Conservation (phyloP, 352 stramenopile species). For the Phytophthora cactorum region DNA sequence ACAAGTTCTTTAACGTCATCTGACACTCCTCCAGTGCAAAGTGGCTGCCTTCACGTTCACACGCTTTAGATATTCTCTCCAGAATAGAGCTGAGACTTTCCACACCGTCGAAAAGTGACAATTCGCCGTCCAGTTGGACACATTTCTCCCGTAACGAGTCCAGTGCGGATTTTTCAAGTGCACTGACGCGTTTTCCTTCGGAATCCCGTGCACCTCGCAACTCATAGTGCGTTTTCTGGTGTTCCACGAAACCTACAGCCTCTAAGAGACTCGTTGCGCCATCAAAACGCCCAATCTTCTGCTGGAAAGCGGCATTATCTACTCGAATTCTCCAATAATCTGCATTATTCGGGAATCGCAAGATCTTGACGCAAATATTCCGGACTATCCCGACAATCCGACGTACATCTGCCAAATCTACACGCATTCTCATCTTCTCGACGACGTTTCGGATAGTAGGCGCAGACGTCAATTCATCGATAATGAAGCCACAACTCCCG, state of each 20-base stretch:
- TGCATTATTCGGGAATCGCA: conserved; percentile 74
- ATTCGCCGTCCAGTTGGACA: conserved; percentile 57
- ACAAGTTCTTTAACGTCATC: conserved; percentile 40
- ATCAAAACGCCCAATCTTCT: conserved; percentile 70
- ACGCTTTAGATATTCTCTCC: conserved; percentile 46
- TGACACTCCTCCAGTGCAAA: conserved; percentile 61
- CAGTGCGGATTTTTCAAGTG: conserved; percentile 49
- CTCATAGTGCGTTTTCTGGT: conserved; percentile 63
- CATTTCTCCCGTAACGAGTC: conserved; percentile 57
- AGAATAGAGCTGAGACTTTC: conserved; percentile 69
- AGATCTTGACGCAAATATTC: conserved; percentile 69
- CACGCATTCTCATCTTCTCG: conserved; percentile 58
- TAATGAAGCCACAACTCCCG: conserved; percentile 64
- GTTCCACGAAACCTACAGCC: conserved; percentile 63
- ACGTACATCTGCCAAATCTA: conserved; percentile 56
- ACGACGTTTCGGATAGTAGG: conserved; percentile 64
- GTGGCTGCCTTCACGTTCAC: conserved; percentile 25
- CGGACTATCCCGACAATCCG: conserved; percentile 56
- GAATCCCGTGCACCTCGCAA: conserved; percentile 45
- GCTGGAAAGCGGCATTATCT: conserved; percentile 60
- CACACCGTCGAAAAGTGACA: conserved; percentile 66
- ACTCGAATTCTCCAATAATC: conserved; percentile 75
- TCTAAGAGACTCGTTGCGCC: conserved; percentile 63
- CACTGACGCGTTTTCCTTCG: conserved; percentile 51
- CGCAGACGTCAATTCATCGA: conserved; percentile 65